A percentile compares a stretch with the other conserved stretches of the same genome.
These are phyloP conservation scores for Ceriops decandra DNA, from an alignment of 345 rosid genomes.

Conservation along the genomic window DNA sequence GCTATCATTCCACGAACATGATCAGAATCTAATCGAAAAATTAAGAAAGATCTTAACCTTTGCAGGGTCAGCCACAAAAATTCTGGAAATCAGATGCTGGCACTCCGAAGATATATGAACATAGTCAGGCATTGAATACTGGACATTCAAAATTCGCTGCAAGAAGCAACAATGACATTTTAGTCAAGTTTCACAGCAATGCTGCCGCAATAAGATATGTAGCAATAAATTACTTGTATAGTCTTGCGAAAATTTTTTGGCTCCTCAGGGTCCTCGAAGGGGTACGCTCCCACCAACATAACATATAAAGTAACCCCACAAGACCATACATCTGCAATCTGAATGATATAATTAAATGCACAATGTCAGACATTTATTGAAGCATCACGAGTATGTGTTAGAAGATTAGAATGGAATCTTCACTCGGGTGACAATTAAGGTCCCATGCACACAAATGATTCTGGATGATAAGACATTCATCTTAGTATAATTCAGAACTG, in stretches of 20 bases:
- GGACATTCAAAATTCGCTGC: slow-evolving; percentile 95
- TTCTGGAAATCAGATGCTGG: slow-evolving; percentile 82
- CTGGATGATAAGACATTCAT: no score
- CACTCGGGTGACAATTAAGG: not conserved
- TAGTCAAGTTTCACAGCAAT: slow-evolving; percentile 6
- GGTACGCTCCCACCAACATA: slow-evolving; percentile 98
- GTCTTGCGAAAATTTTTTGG: slow-evolving; percentile 94
- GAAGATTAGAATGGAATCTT: not conserved
- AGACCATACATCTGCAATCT: slow-evolving; percentile 99
- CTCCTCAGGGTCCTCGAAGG: slow-evolving; percentile 96
- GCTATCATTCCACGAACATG: not conserved
- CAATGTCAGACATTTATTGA: not conserved
- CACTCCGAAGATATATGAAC: slow-evolving; percentile 94
- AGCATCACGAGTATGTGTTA: not conserved
- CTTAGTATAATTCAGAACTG: no score
- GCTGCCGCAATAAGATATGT: not conserved
- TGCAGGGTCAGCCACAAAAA: slow-evolving; percentile 90
- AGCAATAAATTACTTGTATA: slow-evolving; percentile 56
- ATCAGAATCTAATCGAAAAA: not conserved
- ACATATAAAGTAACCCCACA: slow-evolving; percentile 97
- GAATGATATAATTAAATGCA: slow-evolving; percentile 16
- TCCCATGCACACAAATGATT: not conserved
- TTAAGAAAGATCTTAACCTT: slow-evolving; percentile 46
- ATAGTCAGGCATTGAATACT: slow-evolving; percentile 89
- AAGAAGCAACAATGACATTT: slow-evolving; percentile 9